Evolutionary conservation across 2,329 filamentous ascomycete genomes (phyloP), one percentile per base, ranked within the genome.

Genomic region (Aspergillaceae sp.): DNA sequence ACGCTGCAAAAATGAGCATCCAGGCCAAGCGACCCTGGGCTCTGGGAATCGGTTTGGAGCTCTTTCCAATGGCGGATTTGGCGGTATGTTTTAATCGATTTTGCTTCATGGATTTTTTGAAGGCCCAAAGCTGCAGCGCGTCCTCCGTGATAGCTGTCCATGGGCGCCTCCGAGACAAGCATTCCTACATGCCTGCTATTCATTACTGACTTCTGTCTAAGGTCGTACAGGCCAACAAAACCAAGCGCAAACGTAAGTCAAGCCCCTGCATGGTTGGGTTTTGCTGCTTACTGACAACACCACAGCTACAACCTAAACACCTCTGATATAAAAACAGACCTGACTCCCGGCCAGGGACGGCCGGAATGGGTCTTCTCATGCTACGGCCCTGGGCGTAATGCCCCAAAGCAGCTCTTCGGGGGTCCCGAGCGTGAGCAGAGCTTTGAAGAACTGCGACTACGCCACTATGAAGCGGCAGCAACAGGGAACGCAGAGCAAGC

Each of bases 291-390:
- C 49, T 57, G 61, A 65, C 47, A 42, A 37, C 4, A 46, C 53
- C 8, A 48, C 59, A 74, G 71, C 47, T 75, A 80, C 61, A 74
- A 67, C 40, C 65, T 89, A 36, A 77, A 69, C n/a, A 67, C 69
- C 37, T 78, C 79, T 0, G 69, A 68, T 2, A 83, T 94, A 55
- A 75, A 76, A 49, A 68, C 69, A 44, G 88, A 94, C 60, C 73
- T 94, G 40, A 78, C 75, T 0, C 51, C 56, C 26, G 66, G 66
- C 4, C 73, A 75, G 26, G 87, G 92, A 49, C 76, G 78, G 6
- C 91, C 91, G 11, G 70, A 79, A 73, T 97, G 90, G 86, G 83
- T 92, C 4, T 76, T 96, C 27, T 95, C 90, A 1, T 78, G 84
- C 26, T 97, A 95, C 65, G 87, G 83, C 0, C 89, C 90, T 0